Evolutionary conservation across 108 stramenopile genomes (phyloP).

Genomic region (Cyclotella atomus): DNA sequence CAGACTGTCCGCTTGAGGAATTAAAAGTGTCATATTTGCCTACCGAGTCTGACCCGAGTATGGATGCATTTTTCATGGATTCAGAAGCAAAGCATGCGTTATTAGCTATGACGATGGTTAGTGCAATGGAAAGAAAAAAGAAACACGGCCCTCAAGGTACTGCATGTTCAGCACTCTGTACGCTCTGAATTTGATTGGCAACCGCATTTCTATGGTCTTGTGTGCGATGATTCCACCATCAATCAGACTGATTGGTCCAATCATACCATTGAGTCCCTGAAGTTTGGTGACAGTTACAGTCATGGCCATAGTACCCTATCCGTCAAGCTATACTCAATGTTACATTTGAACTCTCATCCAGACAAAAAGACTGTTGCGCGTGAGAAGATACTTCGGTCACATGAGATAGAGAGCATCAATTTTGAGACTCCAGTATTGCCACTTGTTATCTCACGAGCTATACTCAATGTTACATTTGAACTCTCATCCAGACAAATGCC

Average conservation of each 20-base stretch:
- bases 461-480: not conserved
- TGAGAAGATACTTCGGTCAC: not conserved
- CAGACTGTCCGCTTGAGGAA: too few species aligned
- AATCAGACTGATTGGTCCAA: conserved; percentile 49
- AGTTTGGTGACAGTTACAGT: too few species aligned
- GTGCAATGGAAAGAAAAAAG: too few species aligned
- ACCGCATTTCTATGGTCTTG: conserved; percentile 76
- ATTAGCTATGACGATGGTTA: too few species aligned
- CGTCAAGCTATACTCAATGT: not conserved
- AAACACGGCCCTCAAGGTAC: too few species aligned
- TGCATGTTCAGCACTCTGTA: too few species aligned
- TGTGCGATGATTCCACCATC: conserved; percentile 13
- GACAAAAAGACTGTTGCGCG: not conserved
- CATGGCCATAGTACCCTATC: not conserved
- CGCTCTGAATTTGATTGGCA: conserved; percentile 20
- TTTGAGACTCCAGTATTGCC: not conserved
- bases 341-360: not conserved
- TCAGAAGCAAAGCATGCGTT: too few species aligned
- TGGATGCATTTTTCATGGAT: too few species aligned
- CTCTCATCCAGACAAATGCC: not conserved
- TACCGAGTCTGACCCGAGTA: too few species aligned
- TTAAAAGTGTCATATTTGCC: too few species aligned
- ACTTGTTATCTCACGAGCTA: not conserved
- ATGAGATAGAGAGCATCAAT: not conserved
- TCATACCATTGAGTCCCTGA: conserved; percentile 77